These are phyloP conservation scores for Mrakia gelida DNA, from an alignment of 768 basidiomycete species.

Conservation along the genomic window DNA sequence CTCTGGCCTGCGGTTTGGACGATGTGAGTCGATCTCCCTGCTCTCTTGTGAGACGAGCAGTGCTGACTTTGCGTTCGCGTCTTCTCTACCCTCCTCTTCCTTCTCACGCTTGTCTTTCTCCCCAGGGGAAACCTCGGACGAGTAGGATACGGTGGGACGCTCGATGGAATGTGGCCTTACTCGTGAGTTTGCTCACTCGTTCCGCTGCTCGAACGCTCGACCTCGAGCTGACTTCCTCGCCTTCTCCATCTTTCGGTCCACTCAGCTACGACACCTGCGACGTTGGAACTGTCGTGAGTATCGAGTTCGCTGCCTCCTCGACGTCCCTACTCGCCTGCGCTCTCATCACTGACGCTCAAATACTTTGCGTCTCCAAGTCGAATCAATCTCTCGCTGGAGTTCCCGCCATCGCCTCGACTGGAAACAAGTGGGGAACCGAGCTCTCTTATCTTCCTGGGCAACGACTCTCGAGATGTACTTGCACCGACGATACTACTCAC, in stretches of 20 bases:
- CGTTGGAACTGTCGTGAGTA: not conserved
- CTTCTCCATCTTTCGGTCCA: too few species aligned
- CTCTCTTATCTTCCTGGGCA: constrained; percentile 79
- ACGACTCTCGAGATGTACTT: constrained; percentile 76
- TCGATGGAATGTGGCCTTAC: constrained; percentile 43
- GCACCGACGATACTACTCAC: constrained; percentile 67
- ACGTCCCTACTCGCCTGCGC: too few species aligned
- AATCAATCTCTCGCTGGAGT: constrained; percentile 69
- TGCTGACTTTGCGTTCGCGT: not conserved
- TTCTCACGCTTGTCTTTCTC: too few species aligned
- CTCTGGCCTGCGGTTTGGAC: constrained; percentile 7
- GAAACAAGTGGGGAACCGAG: constrained; percentile 47
- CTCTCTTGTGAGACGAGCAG: not conserved
- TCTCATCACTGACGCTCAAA: not conserved
- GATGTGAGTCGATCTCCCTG: not conserved
- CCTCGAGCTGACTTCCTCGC: too few species aligned
- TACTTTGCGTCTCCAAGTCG: constrained; percentile 52
- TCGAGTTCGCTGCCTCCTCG: not conserved
- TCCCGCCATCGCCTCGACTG: constrained; percentile 58
- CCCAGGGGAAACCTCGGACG: constrained; percentile 67
- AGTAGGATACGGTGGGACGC: constrained; percentile 56
- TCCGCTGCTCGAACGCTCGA: constrained; percentile 56
- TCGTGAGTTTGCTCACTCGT: constrained; percentile 36
- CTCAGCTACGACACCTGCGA: not conserved
- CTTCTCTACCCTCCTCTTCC: too few species aligned